Conservation (phyloP, 148 eudicot species). For the Chenopodium quinoa region DNA sequence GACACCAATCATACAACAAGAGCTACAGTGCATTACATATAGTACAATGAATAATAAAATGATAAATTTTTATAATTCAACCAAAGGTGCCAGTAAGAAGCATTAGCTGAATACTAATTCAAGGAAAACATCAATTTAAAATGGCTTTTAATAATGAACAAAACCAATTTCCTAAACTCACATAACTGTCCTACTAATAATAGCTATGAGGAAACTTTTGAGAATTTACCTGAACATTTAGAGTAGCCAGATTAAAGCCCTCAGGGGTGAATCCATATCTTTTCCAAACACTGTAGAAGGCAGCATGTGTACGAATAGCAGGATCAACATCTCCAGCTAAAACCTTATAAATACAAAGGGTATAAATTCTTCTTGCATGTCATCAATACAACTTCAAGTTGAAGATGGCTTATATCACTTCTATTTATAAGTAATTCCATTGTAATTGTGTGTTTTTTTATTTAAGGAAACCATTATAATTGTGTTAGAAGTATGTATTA, state of each 20-base stretch:
- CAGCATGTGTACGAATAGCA: constrained; percentile 93
- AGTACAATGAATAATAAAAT: not conserved
- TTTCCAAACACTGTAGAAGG: constrained; percentile 95
- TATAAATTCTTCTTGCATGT: constrained; percentile 35
- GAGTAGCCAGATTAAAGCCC: constrained; percentile 95
- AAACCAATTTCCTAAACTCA: not conserved
- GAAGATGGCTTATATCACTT: constrained; percentile 12
- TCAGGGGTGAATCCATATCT: constrained; percentile 97
- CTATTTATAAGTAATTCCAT: constrained; percentile 11
- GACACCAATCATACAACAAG: not conserved
- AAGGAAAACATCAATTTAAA: not conserved
- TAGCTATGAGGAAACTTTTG: not conserved
- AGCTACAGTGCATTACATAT: not conserved
- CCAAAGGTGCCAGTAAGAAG: not conserved
- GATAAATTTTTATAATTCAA: not conserved
- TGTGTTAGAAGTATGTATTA: constrained; percentile 23
- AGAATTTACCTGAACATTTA: constrained; percentile 74
- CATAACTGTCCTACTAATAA: constrained; percentile 1
- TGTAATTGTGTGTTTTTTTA: not conserved
- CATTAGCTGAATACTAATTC: not conserved
- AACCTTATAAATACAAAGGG: constrained; percentile 49
- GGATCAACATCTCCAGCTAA: constrained; percentile 97
- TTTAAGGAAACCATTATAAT: not conserved
- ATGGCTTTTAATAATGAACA: not conserved
- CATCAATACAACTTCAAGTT: constrained; percentile 26